Conservation (phyloP, 805 yeast species). For the Ogataea paraovalis region DNA sequence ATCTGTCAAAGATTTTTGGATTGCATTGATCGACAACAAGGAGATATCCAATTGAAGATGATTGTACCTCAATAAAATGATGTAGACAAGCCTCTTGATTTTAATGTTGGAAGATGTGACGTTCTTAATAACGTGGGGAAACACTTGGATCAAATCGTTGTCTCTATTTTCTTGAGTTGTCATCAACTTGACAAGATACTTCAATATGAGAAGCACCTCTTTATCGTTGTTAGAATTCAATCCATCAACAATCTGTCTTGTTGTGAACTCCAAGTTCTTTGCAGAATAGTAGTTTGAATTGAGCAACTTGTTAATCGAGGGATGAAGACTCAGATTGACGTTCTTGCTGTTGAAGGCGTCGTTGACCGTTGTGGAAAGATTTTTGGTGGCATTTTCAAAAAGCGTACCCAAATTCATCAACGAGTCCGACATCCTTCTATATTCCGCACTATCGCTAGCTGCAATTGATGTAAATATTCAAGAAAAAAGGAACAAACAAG, state of each 20-base stretch:
- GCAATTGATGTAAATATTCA: no score
- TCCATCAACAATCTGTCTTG: constrained; percentile 60
- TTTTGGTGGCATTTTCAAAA: constrained; percentile 73
- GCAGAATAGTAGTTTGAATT: constrained; percentile 21
- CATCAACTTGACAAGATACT: constrained; percentile 45
- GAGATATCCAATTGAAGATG: constrained; percentile 88
- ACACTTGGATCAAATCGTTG: constrained; percentile 44
- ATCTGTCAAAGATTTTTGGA: constrained; percentile 78
- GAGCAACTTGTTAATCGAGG: constrained; percentile 17
- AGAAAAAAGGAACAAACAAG: no score
- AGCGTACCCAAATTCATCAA: constrained; percentile 50
- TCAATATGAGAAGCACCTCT: constrained; percentile 58
- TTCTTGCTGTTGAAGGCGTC: constrained; percentile 48
- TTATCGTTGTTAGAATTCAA: constrained; percentile 67
- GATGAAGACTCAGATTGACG: constrained; percentile 15
- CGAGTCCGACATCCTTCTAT: constrained; percentile 15
- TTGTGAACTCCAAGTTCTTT: constrained; percentile 35
- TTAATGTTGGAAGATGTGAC: constrained; percentile 63
- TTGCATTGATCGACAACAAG: constrained; percentile 81
- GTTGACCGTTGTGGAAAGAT: constrained; percentile 80
- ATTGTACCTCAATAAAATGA: constrained; percentile 71
- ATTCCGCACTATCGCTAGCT: no score
- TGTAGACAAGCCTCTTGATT: constrained; percentile 70
- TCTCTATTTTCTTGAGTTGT: constrained; percentile 29
- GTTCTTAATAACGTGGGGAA: constrained; percentile 88